Evolutionary conservation across 441 rosid species (phyloP).

Genomic region (Croton setiger): DNA sequence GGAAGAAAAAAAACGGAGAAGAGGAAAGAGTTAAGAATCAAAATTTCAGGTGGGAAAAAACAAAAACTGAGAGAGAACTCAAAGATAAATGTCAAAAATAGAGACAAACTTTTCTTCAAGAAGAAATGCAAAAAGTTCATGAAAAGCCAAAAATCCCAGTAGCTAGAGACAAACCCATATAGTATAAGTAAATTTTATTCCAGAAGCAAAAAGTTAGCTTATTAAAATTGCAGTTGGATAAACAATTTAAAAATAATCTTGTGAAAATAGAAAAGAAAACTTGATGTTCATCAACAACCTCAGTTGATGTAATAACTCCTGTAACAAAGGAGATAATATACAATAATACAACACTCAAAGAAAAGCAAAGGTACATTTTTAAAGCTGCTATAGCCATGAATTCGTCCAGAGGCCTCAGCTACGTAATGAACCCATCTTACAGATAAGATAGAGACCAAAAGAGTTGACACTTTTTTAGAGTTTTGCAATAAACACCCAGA

Average conservation of each 20-base stretch:
- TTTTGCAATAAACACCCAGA: conserved; percentile 28
- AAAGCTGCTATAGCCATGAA: conserved; percentile 46
- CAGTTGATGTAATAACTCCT: conserved; percentile 38
- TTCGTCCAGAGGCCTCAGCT: conserved; percentile 24
- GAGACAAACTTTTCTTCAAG: not conserved
- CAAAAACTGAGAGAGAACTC: conserved; percentile 17
- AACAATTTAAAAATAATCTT: conserved; percentile 11
- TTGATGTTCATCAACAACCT: conserved; percentile 30
- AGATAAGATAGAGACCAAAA: conserved; percentile 24
- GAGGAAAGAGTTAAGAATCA: conserved; percentile 16
- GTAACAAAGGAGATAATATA: conserved; percentile 30
- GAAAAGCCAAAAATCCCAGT: conserved; percentile 21
- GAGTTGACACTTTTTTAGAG: conserved; percentile 26
- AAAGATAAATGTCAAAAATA: conserved; percentile 3
- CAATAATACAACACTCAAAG: conserved; percentile 36
- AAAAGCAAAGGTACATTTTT: conserved; percentile 25
- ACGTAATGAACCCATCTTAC: conserved; percentile 29
- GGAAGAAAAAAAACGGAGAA: not conserved
- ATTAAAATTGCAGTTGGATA: conserved; percentile 17
- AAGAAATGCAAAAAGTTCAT: conserved; percentile 16
- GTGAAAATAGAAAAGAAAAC: not conserved
- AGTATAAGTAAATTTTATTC: conserved; percentile 23
- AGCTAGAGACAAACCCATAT: conserved; percentile 18
- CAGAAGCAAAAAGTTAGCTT: conserved; percentile 7
- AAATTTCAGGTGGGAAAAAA: conserved; percentile 15